Percentiles rank a stretch among this genome's conserved stretches.
Evolutionary conservation across 768 basidiomycete genomes (phyloP).

Genomic region (Rhizopogon salebrosus): DNA sequence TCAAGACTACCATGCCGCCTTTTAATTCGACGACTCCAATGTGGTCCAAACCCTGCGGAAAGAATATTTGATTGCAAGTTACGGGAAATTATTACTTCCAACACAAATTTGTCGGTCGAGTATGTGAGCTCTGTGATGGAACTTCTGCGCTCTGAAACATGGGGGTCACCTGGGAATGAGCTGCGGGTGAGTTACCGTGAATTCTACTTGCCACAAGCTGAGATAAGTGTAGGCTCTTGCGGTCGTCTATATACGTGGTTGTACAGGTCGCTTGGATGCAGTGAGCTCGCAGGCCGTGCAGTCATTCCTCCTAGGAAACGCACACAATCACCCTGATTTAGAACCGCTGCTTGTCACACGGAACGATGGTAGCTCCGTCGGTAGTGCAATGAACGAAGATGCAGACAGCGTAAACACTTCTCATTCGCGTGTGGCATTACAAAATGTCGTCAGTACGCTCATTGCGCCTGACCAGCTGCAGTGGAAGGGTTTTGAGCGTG

Average conservation of each 20-base stretch:
- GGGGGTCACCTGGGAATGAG: constrained; percentile 28
- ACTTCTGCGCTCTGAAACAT: constrained; percentile 34
- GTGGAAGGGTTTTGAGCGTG: neutral
- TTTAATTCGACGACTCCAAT: constrained; percentile 40
- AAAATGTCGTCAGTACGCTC: neutral
- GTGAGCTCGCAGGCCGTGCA: constrained; percentile 18
- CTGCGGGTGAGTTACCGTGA: constrained; percentile 23
- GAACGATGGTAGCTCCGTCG: too few species aligned
- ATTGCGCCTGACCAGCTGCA: neutral
- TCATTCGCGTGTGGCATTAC: neutral
- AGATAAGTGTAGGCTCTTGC: constrained; percentile 13
- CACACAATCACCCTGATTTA: constrained; percentile 8
- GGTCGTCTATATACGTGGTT: constrained; percentile 25
- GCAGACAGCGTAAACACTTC: neutral
- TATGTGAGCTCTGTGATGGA: constrained; percentile 26
- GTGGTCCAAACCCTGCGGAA: constrained; percentile 29
- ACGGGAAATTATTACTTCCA: neutral
- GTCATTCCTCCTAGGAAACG: constrained; percentile 15
- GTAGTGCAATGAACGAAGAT: neutral
- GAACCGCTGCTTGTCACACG: constrained; percentile 3
- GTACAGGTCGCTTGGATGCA: constrained; percentile 24
- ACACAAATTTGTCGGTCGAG: neutral
- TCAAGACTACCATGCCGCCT: constrained; percentile 33
- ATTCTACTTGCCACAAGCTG: neutral
- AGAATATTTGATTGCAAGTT: neutral